Percentiles rank a stretch among this genome's conserved stretches.
phyloP scores from a whole-genome alignment of 1,139 yeast genomes.

The Suzukiozyma palmioleophila region DNA sequence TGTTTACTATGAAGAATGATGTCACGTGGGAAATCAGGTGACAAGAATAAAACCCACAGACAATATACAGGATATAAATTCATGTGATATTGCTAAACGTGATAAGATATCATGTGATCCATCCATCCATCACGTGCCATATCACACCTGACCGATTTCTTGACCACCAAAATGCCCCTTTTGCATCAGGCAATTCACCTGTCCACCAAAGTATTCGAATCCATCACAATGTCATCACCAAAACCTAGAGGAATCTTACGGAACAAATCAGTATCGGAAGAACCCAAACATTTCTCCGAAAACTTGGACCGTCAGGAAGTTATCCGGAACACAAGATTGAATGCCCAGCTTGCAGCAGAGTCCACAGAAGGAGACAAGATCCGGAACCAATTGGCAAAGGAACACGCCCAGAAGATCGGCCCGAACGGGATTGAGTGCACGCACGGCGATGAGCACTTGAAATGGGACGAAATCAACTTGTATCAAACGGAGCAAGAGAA shows the following conservation, averaged over 20 bases:
- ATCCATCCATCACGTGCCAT: too few relatives aligned
- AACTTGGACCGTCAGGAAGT: constrained; percentile 43
- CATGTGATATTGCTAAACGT: too few relatives aligned
- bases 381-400: constrained; percentile 34
- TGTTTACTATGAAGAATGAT: too few relatives aligned
- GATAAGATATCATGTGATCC: too few relatives aligned
- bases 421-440: constrained; percentile 8
- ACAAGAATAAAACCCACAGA: too few relatives aligned
- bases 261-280: constrained; percentile 23
- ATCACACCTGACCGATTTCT: too few relatives aligned
- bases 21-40: too few relatives aligned
- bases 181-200: too few relatives aligned
- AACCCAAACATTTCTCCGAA: constrained; percentile 11
- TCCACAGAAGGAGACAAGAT: constrained; percentile 34
- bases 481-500: constrained; percentile 66
- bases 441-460: constrained; percentile 30
- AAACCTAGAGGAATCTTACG: constrained; percentile 43
- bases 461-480: constrained; percentile 74
- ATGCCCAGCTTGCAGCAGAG: constrained; percentile 33
- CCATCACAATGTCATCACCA: constrained; percentile 14
- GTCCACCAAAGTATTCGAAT: too few relatives aligned
- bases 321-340: constrained; percentile 38
- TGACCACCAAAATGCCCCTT: background rate
- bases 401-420: constrained; percentile 3
- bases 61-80: too few relatives aligned